Percentiles rank a stretch among this genome's conserved stretches.
phyloP scores from a whole-genome alignment of 129 eudicot species.

The Artemisia argyi region DNA sequence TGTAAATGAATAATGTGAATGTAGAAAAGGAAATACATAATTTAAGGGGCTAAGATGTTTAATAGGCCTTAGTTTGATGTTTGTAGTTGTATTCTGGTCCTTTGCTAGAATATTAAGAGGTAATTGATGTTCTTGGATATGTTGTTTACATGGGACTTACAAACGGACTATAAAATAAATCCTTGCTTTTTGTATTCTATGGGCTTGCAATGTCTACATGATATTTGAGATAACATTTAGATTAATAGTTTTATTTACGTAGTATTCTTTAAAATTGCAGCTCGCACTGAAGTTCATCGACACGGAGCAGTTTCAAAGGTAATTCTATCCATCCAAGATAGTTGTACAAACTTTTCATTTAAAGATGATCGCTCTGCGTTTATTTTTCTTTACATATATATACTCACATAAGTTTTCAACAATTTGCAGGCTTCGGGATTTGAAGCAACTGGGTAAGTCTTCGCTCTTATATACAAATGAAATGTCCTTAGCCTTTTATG shows the following conservation, averaged over 20 bases:
- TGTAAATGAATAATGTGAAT: background rate
- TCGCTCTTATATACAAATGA: background rate
- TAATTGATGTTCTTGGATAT: conserved; percentile 14
- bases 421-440: conserved; percentile 75
- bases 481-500: background rate
- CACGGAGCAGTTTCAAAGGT: conserved; percentile 96
- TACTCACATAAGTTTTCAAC: conserved; percentile 18
- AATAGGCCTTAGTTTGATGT: background rate
- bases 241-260: background rate
- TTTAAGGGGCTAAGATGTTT: background rate
- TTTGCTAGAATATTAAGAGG: background rate
- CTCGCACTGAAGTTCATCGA: conserved; percentile 80
- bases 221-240: conserved; percentile 6
- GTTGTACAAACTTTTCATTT: conserved; percentile 2
- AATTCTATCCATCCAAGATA: conserved; percentile 28
- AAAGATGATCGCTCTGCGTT: background rate
- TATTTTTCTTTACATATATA: conserved; percentile 10
- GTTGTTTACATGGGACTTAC: conserved; percentile 20
- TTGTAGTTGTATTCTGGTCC: conserved; percentile 1
- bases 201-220: conserved; percentile 13
- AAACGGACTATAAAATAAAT: background rate
- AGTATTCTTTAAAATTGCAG: conserved; percentile 46
- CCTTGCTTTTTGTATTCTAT: conserved; percentile 4
- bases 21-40: conserved; percentile 4
- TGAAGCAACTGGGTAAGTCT: conserved; percentile 86